Conservation (phyloP, 2,329 filamentous ascomycete genomes). For the Penicillium sp. region DNA sequence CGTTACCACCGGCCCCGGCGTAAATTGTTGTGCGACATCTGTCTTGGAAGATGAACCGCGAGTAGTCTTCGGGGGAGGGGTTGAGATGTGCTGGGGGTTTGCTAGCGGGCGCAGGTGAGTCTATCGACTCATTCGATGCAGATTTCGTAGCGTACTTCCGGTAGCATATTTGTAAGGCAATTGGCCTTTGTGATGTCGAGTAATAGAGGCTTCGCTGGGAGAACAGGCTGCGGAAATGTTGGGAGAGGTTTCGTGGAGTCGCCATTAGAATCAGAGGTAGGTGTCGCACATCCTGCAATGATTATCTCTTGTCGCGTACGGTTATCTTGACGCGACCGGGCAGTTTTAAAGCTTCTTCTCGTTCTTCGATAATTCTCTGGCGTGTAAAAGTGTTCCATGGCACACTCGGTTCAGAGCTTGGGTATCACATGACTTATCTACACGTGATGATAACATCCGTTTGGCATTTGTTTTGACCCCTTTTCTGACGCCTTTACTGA, state of each 20-base stretch:
- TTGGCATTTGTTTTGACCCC: background rate
- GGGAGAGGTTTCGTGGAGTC: conserved; percentile 27
- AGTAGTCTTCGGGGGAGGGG: conserved; percentile 82
- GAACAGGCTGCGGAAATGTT: conserved; percentile 22
- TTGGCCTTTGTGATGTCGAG: conserved; percentile 18
- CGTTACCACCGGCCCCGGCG: conserved; percentile 83
- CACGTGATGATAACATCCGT: conserved; percentile 4
- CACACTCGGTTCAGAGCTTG: background rate
- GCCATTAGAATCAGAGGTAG: conserved; percentile 25
- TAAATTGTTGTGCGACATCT: conserved; percentile 77
- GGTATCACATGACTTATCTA: conserved; percentile 9
- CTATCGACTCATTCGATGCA: conserved; percentile 9
- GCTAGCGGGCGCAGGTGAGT: conserved; percentile 17
- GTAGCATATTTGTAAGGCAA: conserved; percentile 12
- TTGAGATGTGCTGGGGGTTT: conserved; percentile 66
- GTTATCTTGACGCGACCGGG: background rate
- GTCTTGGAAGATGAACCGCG: conserved; percentile 82
- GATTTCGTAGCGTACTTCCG: conserved; percentile 32
- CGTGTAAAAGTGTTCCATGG: background rate
- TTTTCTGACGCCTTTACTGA: background rate
- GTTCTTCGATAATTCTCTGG: background rate
- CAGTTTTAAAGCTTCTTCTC: conserved; percentile 6
- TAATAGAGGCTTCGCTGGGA: conserved; percentile 25
- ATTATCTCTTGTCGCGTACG: background rate
- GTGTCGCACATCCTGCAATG: conserved; percentile 24